These are phyloP conservation scores for Rubus idaeus DNA, from an alignment of 306 rosid genomes.

Conservation along the genomic window DNA sequence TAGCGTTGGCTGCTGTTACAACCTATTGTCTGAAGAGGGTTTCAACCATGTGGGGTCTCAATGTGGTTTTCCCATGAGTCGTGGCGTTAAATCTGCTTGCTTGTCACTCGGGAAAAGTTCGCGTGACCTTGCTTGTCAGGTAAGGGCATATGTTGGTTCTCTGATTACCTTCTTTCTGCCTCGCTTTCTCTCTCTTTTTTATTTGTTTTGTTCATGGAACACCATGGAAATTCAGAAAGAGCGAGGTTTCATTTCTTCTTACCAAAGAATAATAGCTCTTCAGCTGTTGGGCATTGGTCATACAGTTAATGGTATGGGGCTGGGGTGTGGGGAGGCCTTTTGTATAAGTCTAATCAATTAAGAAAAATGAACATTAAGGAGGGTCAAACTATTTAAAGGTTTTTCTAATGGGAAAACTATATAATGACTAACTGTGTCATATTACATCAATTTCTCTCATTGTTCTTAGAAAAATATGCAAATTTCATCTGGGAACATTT, in stretches of 20 bases:
- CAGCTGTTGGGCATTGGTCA: not conserved
- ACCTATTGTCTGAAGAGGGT: conserved; percentile 74
- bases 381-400: not conserved
- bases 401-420: not conserved
- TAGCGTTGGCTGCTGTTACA: conserved; percentile 91
- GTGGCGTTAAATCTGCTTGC: conserved; percentile 55
- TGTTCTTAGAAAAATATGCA: not conserved
- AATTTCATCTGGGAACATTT: not conserved
- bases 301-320: not conserved
- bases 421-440: not conserved
- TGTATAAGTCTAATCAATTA: not conserved
- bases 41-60: conserved; percentile 39
- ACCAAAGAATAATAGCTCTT: not conserved
- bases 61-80: conserved; percentile 84
- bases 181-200: not conserved
- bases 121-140: conserved; percentile 97
- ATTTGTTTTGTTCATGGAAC: not conserved
- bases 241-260: not conserved
- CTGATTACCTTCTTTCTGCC: not conserved
- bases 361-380: not conserved
- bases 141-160: conserved; percentile 23
- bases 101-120: conserved; percentile 75
- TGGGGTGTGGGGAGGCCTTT: not conserved
- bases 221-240: not conserved
- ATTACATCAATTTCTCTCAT: not conserved